Base-by-base conservation (phyloP, 768 basidiomycete genomes). In the Favolaschia claudopus region DNA sequence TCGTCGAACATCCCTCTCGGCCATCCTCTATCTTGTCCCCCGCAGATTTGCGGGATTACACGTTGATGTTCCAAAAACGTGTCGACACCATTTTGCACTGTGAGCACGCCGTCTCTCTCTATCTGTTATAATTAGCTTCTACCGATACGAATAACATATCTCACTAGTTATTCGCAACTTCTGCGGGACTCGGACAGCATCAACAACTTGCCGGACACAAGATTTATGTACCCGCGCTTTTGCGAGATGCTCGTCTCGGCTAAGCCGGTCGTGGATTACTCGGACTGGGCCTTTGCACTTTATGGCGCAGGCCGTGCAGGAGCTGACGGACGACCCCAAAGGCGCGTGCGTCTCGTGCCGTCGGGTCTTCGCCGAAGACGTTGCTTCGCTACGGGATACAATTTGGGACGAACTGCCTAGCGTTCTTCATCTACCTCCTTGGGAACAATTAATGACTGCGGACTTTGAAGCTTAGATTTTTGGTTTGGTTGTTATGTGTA, bases 51-150 rank as follows among this genome's bases (percentile, higher is more conserved):
- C 66, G 73, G 56, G 71, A 77, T 34, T 87, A 86, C 64, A 82
- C 82, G 5, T 76, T 85, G 34, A 82, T 87, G 80, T 86, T 77
- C 69, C 85, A 87, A 69, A 74, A 82, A 52, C 81, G 86, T 20
- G 63, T 85, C 20, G 76, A 82, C 32, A 44, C 77, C 33, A 75
- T 82, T 50, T 72, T 83, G 8, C 73, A 80, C 36, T 87, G n/a
- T n/a, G n/a, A n/a, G n/a, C n/a, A n/a, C n/a, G n/a, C n/a, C n/a
- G n/a, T n/a, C n/a, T n/a, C n/a, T n/a, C n/a, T n/a, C n/a, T n/a
- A n/a, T n/a, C n/a, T n/a, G n/a, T n/a, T n/a, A n/a, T n/a, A n/a
- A n/a, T n/a, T n/a, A n/a, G n/a, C n/a, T n/a, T n/a, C n/a, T n/a
- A n/a, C n/a, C n/a, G n/a, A n/a, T n/a, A n/a, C n/a, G n/a, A n/a